These are phyloP conservation scores for Curvularia lunata DNA, from an alignment of 2,329 filamentous ascomycete species.

Conservation along the genomic window DNA sequence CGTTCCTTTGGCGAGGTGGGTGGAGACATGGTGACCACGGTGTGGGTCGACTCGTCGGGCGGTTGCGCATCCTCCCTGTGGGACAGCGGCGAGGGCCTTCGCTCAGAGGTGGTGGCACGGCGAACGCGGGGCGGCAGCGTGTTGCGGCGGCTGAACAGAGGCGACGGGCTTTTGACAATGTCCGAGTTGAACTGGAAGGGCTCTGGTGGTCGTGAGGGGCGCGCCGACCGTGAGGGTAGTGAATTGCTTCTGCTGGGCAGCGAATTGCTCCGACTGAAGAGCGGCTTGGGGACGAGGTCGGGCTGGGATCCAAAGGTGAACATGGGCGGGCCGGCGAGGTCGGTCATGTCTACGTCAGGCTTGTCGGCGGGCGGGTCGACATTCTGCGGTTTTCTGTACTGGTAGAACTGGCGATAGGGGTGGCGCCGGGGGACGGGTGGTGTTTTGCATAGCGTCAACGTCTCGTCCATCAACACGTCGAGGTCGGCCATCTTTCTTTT, in stretches of 20 bases:
- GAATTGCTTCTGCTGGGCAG: slow-evolving; percentile 27
- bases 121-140: slow-evolving; percentile 25
- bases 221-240: slow-evolving; percentile 18
- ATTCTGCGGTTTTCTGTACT: slow-evolving; percentile 22
- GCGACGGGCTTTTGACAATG: slow-evolving; percentile 18
- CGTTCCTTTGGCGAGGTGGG: slow-evolving; percentile 10
- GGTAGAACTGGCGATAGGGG: slow-evolving; percentile 23
- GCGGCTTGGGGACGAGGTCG: slow-evolving; percentile 33
- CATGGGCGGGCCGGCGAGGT: slow-evolving; percentile 17
- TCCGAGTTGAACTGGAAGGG: slow-evolving; percentile 27
- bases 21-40: neutral
- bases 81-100: slow-evolving; percentile 33
- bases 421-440: slow-evolving; percentile 26
- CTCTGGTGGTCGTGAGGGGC: slow-evolving; percentile 15
- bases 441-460: slow-evolving; percentile 22
- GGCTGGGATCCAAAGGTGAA: slow-evolving; percentile 15
- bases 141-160: slow-evolving; percentile 36
- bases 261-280: slow-evolving; percentile 33
- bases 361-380: slow-evolving; percentile 14
- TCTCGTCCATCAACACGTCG: slow-evolving; percentile 21
- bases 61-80: slow-evolving; percentile 28
- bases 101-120: slow-evolving; percentile 27
- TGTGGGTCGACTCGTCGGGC: slow-evolving; percentile 17
- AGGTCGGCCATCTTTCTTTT: slow-evolving; percentile 20
- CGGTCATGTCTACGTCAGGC: slow-evolving; percentile 10